A percentile compares a stretch with the other conserved stretches of the same genome.
These are phyloP conservation scores for Microcos paniculata DNA, from an alignment of 345 rosid species.

Conservation along the genomic window DNA sequence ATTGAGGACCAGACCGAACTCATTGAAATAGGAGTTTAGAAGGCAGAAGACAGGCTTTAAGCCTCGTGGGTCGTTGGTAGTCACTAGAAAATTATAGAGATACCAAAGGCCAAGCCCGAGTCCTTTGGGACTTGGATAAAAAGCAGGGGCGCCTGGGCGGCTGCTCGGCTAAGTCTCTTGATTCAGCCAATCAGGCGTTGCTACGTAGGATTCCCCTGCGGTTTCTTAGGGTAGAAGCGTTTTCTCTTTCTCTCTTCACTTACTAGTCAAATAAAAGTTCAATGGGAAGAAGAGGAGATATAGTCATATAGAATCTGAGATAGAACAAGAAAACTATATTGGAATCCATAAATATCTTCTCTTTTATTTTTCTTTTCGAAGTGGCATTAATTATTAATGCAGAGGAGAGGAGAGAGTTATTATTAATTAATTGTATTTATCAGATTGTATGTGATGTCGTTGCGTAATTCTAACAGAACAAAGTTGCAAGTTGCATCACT, in stretches of 20 bases:
- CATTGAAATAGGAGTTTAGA: not conserved
- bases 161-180: not conserved
- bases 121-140: not conserved
- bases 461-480: not conserved
- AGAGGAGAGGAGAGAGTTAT: no score
- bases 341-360: no score
- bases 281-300: not conserved
- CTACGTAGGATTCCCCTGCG: not conserved
- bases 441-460: not conserved
- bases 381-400: no score
- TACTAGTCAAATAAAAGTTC: not conserved
- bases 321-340: not conserved
- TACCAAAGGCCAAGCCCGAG: slow-evolving; percentile 1
- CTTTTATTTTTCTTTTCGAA: no score
- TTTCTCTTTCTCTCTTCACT: not conserved
- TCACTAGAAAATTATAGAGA: not conserved
- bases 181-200: not conserved
- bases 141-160: not conserved
- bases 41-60: not conserved
- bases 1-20: not conserved
- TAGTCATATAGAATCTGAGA: not conserved
- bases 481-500: not conserved
- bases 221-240: not conserved
- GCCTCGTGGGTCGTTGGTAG: not conserved
- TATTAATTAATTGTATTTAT: not conserved